These are phyloP conservation scores for Chrysoporthe puriensis DNA, from an alignment of 2,329 filamentous ascomycete genomes.

Conservation along the genomic window DNA sequence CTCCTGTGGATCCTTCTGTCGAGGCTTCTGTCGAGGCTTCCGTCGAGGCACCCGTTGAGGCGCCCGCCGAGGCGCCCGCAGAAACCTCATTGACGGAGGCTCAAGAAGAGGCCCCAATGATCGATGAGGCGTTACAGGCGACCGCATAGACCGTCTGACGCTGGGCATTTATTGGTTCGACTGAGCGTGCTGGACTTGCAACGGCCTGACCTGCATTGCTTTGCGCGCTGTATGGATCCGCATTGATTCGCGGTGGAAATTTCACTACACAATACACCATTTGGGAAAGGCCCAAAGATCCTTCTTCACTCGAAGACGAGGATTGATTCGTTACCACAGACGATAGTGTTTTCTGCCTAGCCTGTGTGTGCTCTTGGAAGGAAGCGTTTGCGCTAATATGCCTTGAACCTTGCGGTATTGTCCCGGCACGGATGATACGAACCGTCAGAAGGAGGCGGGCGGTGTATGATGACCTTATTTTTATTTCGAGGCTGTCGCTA, in stretches of 20 bases:
- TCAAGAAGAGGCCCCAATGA: conserved; percentile 6
- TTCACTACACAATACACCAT: not conserved
- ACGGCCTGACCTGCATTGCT: not conserved
- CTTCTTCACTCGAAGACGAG: not conserved
- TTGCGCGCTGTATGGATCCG: not conserved
- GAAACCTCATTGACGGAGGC: conserved; percentile 11
- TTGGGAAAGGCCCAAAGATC: not conserved
- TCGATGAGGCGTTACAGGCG: conserved; percentile 9
- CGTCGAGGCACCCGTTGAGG: conserved; percentile 9
- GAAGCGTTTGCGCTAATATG: not conserved
- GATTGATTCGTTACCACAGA: not conserved
- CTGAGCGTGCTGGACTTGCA: not conserved
- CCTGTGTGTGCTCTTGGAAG: not conserved
- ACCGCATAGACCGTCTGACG: conserved; percentile 8
- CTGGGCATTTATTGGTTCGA: not conserved
- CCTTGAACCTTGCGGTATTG: not conserved
- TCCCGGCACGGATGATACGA: not conserved
- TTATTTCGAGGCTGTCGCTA: conserved; percentile 12
- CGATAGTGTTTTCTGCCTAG: not conserved
- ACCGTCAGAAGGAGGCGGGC: not conserved
- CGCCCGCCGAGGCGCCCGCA: conserved; percentile 2
- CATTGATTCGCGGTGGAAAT: not conserved
- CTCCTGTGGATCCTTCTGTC: conserved; percentile 5
- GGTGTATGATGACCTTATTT: conserved; percentile 9
- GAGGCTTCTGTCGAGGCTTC: conserved; percentile 4